These are phyloP conservation scores for Sclerotinia nivalis DNA, from an alignment of 2,329 filamentous ascomycete genomes.

Conservation along the genomic window DNA sequence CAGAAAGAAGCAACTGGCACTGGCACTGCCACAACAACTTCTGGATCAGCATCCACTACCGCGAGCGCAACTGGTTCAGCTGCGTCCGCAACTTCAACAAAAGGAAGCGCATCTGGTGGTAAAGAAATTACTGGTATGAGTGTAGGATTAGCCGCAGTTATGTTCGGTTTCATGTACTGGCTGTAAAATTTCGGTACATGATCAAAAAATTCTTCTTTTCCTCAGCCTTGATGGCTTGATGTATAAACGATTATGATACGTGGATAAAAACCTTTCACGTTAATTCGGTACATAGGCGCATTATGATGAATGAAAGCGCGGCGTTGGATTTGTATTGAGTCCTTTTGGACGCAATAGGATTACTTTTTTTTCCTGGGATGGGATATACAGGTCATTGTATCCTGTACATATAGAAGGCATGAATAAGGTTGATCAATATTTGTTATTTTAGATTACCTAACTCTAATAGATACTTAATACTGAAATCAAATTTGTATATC, in stretches of 20 bases:
- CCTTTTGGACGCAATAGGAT: constrained; percentile 8
- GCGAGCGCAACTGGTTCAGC: constrained; percentile 36
- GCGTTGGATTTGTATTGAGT: constrained; percentile 26
- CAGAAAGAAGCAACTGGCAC: constrained; percentile 35
- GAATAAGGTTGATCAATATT: constrained; percentile 6
- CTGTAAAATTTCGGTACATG: constrained; percentile 41
- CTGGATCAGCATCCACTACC: constrained; percentile 41
- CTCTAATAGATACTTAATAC: constrained; percentile 9
- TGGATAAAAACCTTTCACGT: constrained; percentile 18
- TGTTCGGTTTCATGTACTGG: constrained; percentile 55
- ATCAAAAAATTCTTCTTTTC: constrained; percentile 8
- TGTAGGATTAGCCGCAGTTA: constrained; percentile 51
- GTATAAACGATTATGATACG: constrained; percentile 26
- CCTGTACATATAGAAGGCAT: constrained; percentile 8
- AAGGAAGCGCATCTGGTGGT: constrained; percentile 47
- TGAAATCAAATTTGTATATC: background rate
- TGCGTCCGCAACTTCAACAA: constrained; percentile 43
- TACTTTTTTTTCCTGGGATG: background rate
- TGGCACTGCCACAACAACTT: constrained; percentile 36
- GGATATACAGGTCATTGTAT: constrained; percentile 8
- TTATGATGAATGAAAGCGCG: constrained; percentile 32
- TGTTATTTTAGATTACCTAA: constrained; percentile 3
- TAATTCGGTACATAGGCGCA: constrained; percentile 29
- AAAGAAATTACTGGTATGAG: constrained; percentile 53
- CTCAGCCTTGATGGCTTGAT: constrained; percentile 21